Evolutionary conservation across 352 stramenopile genomes (phyloP).

Genomic region (Globisporangium megalacanthum): DNA sequence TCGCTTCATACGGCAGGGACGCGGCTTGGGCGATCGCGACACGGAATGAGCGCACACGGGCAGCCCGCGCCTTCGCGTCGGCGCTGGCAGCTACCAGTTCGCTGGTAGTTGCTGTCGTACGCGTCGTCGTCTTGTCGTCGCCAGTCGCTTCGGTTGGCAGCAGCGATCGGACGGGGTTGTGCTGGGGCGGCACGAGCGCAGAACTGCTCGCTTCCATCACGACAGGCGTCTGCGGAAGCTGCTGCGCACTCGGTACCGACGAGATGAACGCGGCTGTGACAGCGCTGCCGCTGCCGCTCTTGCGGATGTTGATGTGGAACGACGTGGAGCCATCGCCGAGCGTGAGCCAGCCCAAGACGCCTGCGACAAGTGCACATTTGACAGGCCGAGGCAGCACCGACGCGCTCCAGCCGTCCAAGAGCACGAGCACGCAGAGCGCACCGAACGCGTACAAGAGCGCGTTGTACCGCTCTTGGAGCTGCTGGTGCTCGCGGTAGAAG

Average conservation of each 20-base stretch:
- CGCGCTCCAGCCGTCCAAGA: conserved; percentile 23
- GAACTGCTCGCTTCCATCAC: not conserved
- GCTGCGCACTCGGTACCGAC: not conserved
- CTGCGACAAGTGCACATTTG: conserved; percentile 29
- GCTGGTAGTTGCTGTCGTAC: not conserved
- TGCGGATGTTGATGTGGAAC: conserved; percentile 34
- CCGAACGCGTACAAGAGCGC: conserved; percentile 30
- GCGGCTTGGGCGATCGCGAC: conserved; percentile 41
- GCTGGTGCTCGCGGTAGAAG: conserved; percentile 19
- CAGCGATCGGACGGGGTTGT: not conserved
- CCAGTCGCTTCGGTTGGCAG: not conserved
- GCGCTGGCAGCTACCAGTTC: not conserved
- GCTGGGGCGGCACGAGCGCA: not conserved
- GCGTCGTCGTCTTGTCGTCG: not conserved
- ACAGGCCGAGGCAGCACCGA: conserved; percentile 24
- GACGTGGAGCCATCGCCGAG: conserved; percentile 31
- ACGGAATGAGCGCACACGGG: conserved; percentile 42
- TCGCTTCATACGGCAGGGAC: conserved; percentile 24
- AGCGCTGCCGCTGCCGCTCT: conserved; percentile 12
- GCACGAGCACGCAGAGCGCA: conserved; percentile 28
- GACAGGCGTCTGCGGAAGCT: not conserved
- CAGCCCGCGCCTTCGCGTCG: conserved; percentile 16
- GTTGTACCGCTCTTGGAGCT: conserved; percentile 23
- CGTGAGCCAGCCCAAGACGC: conserved; percentile 32
- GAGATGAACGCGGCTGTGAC: conserved; percentile 19